Conservation (phyloP, 208 protist species). For the Kentomonas sorsogonicus region DNA sequence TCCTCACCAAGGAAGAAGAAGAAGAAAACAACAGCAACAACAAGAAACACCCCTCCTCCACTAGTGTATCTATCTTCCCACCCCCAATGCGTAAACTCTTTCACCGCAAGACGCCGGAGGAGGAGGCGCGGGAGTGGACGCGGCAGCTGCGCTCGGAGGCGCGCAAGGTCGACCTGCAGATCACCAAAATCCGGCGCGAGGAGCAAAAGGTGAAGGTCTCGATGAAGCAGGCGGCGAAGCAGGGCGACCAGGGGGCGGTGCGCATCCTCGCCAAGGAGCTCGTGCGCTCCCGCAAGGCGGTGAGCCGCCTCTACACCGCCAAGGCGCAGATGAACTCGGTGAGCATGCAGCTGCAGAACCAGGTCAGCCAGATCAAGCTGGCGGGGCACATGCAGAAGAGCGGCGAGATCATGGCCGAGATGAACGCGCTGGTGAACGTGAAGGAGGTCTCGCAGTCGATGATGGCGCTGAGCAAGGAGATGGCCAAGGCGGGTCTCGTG, state of each 20-base stretch:
- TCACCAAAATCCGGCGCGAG: conserved; percentile 76
- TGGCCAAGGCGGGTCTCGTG: conserved; percentile 87
- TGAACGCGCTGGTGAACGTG: conserved; percentile 78
- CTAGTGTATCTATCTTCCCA: too few relatives aligned
- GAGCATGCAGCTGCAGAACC: conserved; percentile 83
- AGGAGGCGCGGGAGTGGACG: conserved; percentile 73
- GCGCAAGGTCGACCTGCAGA: conserved; percentile 78
- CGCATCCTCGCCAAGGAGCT: conserved; percentile 86
- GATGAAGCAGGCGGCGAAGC: conserved; percentile 75
- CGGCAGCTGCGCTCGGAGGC: conserved; percentile 67
- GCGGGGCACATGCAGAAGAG: conserved; percentile 64
- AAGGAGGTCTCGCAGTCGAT: conserved; percentile 78
- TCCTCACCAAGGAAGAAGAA: too few relatives aligned
- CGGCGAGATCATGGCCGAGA: conserved; percentile 77
- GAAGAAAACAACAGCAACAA: too few relatives aligned
- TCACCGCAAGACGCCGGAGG: conserved; percentile 52
- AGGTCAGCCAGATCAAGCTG: conserved; percentile 74
- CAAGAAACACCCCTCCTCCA: too few relatives aligned
- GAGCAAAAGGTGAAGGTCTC: conserved; percentile 78
- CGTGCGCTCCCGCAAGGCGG: conserved; percentile 66
- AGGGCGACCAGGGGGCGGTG: conserved; percentile 59
- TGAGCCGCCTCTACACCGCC: conserved; percentile 77
- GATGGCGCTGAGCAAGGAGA: conserved; percentile 76
- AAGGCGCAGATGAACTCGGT: conserved; percentile 91
- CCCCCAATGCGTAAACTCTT: conserved; percentile 55